Evolutionary conservation across 352 stramenopile genomes (phyloP).

Genomic region (Phytopythium cucurbitacearum): DNA sequence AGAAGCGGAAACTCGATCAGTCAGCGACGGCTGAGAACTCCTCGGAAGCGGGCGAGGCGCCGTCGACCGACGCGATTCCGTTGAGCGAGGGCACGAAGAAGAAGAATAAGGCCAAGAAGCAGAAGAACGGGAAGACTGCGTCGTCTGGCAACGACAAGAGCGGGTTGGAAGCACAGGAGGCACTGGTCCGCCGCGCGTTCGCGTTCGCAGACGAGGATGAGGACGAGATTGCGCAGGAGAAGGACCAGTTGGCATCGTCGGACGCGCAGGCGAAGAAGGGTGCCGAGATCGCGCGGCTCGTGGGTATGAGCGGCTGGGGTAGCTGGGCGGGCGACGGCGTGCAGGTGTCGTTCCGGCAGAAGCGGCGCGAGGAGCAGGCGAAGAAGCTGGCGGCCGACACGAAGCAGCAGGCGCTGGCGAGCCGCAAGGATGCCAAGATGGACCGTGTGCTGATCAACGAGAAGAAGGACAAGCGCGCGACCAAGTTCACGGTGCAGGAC

Average conservation of each 20-base stretch:
- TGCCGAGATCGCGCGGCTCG: constrained; percentile 70
- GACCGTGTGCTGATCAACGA: constrained; percentile 79
- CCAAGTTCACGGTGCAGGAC: constrained; percentile 80
- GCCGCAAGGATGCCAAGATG: constrained; percentile 70
- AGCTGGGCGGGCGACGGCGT: constrained; percentile 86
- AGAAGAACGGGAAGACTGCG: constrained; percentile 26
- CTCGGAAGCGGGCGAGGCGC: constrained; percentile 3
- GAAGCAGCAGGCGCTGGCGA: constrained; percentile 64
- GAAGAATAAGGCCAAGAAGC: constrained; percentile 37
- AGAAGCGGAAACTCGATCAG: constrained; percentile 52
- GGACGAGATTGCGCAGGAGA: constrained; percentile 93
- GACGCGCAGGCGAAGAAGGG: constrained; percentile 74
- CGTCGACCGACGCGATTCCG: constrained; percentile 3
- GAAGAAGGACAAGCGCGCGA: constrained; percentile 87
- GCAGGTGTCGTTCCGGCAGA: constrained; percentile 78
- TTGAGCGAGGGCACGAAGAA: constrained; percentile 9
- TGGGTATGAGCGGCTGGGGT: constrained; percentile 89
- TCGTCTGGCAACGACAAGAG: constrained; percentile 9
- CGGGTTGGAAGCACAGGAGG: constrained; percentile 69
- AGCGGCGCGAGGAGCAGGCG: constrained; percentile 75
- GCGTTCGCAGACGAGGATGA: constrained; percentile 89
- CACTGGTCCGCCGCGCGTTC: constrained; percentile 95
- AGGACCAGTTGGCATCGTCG: constrained; percentile 67
- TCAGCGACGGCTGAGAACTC: constrained; percentile 5
- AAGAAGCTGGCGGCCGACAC: constrained; percentile 60